A percentile compares a stretch with the other conserved stretches of the same genome.
Conservation (phyloP, 2,329 filamentous ascomycete species). For the Trichoderma gracile region DNA sequence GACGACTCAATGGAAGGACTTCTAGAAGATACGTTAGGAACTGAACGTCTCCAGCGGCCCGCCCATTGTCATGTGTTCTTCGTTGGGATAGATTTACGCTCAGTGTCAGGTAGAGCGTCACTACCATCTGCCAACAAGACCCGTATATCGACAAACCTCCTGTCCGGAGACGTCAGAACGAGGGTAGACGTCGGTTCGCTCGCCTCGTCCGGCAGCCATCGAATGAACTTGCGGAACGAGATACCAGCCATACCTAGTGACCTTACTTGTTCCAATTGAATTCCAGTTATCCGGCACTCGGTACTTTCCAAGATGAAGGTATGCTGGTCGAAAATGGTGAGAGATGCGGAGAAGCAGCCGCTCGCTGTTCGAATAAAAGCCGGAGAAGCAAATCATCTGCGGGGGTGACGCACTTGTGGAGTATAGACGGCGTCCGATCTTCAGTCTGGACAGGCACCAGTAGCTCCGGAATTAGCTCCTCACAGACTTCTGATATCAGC, state of each 20-base stretch:
- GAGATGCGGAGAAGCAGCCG: not conserved
- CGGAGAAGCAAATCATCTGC: not conserved
- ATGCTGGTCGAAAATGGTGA: not conserved
- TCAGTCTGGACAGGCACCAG: too few species aligned
- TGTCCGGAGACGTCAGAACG: slow-evolving; percentile 61
- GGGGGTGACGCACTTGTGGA: not conserved
- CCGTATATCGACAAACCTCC: slow-evolving; percentile 63
- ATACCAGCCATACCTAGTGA: slow-evolving; percentile 51
- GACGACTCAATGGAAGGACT: slow-evolving; percentile 34
- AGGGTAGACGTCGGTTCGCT: slow-evolving; percentile 64
- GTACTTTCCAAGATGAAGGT: not conserved
- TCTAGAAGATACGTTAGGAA: slow-evolving; percentile 7
- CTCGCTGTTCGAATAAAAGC: not conserved
- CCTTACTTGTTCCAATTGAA: not conserved
- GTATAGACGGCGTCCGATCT: not conserved
- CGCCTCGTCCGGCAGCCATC: slow-evolving; percentile 54
- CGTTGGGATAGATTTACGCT: not conserved
- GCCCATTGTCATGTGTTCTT: too few species aligned
- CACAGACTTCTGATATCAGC: not conserved
- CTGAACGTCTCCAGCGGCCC: not conserved
- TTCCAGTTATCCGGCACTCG: not conserved
- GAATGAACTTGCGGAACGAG: slow-evolving; percentile 60
- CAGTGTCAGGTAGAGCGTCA: not conserved
- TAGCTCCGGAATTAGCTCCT: too few species aligned
- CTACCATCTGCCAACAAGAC: slow-evolving; percentile 43